A percentile compares a stretch with the other conserved stretches of the same genome.
Conservation (phyloP, 306 rosid genomes). For the Trichosanthes cucumerina region DNA sequence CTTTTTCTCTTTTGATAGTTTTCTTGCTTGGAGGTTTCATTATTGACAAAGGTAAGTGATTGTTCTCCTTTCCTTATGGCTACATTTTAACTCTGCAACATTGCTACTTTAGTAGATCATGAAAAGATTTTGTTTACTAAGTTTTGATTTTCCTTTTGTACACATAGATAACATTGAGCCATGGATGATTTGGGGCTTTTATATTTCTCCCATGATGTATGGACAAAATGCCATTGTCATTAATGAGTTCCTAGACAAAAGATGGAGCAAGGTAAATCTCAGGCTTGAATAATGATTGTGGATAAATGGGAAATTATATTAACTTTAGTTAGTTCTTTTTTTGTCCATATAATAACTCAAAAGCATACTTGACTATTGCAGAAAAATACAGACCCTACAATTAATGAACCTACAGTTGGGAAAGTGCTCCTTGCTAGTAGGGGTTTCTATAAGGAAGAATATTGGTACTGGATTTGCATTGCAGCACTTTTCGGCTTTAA, state of each 20-base stretch:
- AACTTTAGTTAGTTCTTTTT: background rate
- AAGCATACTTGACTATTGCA: slow-evolving; percentile 12
- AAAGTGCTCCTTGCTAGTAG: slow-evolving; percentile 41
- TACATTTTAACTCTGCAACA: background rate
- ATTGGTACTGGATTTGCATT: slow-evolving; percentile 65
- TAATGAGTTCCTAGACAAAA: slow-evolving; percentile 73
- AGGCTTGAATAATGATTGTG: background rate
- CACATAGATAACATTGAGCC: slow-evolving; percentile 46
- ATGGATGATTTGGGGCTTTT: slow-evolving; percentile 86
- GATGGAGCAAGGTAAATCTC: slow-evolving; percentile 63
- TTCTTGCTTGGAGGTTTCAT: slow-evolving; percentile 88
- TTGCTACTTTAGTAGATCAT: background rate
- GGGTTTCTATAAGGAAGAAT: slow-evolving; percentile 45
- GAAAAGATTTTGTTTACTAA: background rate
- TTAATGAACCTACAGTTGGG: slow-evolving; percentile 46
- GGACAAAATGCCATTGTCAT: slow-evolving; percentile 77
- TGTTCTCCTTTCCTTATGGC: background rate
- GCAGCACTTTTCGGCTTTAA: slow-evolving; percentile 55
- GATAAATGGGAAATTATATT: background rate
- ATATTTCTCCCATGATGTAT: slow-evolving; percentile 81
- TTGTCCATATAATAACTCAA: background rate
- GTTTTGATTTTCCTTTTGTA: background rate
- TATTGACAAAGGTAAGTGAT: slow-evolving; percentile 50
- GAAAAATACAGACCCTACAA: slow-evolving; percentile 39
- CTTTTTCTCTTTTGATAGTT: slow-evolving; percentile 47